Conservation (phyloP, 1,284 basidiomycete genomes). For the Chalciporus sp. region DNA sequence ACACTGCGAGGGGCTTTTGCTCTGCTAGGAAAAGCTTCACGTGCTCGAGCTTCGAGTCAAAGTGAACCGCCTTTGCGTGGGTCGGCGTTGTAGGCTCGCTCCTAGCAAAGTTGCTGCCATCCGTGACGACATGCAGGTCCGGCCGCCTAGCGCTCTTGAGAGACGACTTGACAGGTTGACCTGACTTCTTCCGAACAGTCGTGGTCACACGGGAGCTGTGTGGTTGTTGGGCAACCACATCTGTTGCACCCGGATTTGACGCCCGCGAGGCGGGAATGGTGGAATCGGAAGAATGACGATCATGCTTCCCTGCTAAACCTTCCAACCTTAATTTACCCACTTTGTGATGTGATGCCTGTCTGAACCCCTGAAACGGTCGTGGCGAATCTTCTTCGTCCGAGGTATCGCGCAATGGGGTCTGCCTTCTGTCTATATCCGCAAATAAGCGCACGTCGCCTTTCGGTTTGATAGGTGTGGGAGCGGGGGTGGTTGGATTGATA, state of each 20-base stretch:
- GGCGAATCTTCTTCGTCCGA: slow-evolving; percentile 34
- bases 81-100: slow-evolving; percentile 64
- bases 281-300: slow-evolving; percentile 41
- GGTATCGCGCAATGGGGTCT: slow-evolving; percentile 17
- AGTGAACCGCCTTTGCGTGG: slow-evolving; percentile 85
- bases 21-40: slow-evolving; percentile 93
- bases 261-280: slow-evolving; percentile 28
- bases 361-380: slow-evolving; percentile 9
- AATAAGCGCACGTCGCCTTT: slow-evolving; percentile 23
- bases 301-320: slow-evolving; percentile 28
- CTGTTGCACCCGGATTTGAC: slow-evolving; percentile 15
- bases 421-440: slow-evolving; percentile 30
- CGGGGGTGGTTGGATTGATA: slow-evolving; percentile 44
- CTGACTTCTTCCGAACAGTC: slow-evolving; percentile 81
- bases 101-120: slow-evolving; percentile 45
- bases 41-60: slow-evolving; percentile 88
- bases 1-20: slow-evolving; percentile 93
- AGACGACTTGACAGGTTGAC: slow-evolving; percentile 90
- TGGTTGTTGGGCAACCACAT: slow-evolving; percentile 8
- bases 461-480: slow-evolving; percentile 38
- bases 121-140: slow-evolving; percentile 53
- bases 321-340: slow-evolving; percentile 32
- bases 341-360: slow-evolving; percentile 13
- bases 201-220: slow-evolving; percentile 12
- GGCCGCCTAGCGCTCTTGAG: slow-evolving; percentile 71